Conservation (phyloP, 1,284 basidiomycete species). For the Pascua sp. region DNA sequence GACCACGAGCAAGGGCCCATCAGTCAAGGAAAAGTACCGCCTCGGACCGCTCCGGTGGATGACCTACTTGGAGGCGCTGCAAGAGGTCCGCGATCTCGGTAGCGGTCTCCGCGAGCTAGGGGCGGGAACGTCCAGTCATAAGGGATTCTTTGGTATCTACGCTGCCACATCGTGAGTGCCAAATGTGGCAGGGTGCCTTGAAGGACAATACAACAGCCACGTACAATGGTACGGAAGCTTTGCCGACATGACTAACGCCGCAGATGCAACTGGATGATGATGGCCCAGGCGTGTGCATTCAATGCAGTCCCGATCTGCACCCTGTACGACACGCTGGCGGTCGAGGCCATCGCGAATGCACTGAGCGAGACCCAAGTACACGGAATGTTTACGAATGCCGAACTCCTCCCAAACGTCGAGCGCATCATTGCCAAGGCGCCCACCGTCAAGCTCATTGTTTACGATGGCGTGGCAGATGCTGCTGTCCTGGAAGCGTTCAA, state of each 20-base stretch:
- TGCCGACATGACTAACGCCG: background rate
- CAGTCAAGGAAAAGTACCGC: slow-evolving; percentile 89
- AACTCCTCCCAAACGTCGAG: slow-evolving; percentile 69
- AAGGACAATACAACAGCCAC: too few species aligned
- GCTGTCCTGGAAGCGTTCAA: slow-evolving; percentile 61
- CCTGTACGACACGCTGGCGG: slow-evolving; percentile 92
- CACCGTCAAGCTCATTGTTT: slow-evolving; percentile 73
- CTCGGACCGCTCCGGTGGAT: slow-evolving; percentile 81
- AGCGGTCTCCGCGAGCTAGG: slow-evolving; percentile 73
- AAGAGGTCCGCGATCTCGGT: slow-evolving; percentile 62
- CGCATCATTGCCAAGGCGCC: slow-evolving; percentile 69
- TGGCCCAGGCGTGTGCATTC: slow-evolving; percentile 73
- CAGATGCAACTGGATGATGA: slow-evolving; percentile 76
- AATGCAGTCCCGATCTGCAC: slow-evolving; percentile 83
- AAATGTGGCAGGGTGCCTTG: background rate
- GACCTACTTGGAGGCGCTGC: slow-evolving; percentile 66
- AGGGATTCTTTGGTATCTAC: slow-evolving; percentile 80
- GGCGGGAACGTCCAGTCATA: slow-evolving; percentile 45
- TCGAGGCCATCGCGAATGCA: slow-evolving; percentile 79
- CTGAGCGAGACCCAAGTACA: slow-evolving; percentile 78
- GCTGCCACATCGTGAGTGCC: slow-evolving; percentile 74
- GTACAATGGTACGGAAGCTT: too few species aligned
- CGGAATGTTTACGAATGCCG: slow-evolving; percentile 77
- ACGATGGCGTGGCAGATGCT: slow-evolving; percentile 69
- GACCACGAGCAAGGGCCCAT: background rate